Evolutionary conservation across 2,329 filamentous ascomycete genomes (phyloP).

Genomic region (Pseudogymnoascus verrucosus): DNA sequence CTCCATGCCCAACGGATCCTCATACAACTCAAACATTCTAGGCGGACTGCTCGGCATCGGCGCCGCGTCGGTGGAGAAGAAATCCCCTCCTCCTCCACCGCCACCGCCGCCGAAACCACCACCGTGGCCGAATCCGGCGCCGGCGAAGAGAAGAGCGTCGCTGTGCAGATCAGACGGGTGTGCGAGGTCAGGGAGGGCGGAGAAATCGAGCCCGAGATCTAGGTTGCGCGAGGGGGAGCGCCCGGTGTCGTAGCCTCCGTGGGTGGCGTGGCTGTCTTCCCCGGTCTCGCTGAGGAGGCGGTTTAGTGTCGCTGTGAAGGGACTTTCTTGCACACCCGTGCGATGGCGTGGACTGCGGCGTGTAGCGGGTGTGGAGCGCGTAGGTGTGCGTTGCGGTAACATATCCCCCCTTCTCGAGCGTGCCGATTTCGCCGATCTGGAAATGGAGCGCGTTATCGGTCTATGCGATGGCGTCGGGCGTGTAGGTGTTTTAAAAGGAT

Average conservation of each 20-base stretch:
- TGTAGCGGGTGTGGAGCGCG: slow-evolving; percentile 18
- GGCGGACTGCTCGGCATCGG: slow-evolving; percentile 40
- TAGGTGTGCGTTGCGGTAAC: slow-evolving; percentile 22
- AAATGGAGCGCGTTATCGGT: slow-evolving; percentile 26
- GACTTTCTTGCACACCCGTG: slow-evolving; percentile 24
- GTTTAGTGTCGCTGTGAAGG: slow-evolving; percentile 28
- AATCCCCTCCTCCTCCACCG: slow-evolving; percentile 20
- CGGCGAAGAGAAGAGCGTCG: slow-evolving; percentile 20
- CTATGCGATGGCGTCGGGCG: slow-evolving; percentile 26
- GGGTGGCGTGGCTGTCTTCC: slow-evolving; percentile 12
- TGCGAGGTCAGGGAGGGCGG: slow-evolving; percentile 26
- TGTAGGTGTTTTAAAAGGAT: slow-evolving; percentile 29
- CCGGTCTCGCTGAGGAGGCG: slow-evolving; percentile 25
- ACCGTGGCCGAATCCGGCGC: slow-evolving; percentile 15
- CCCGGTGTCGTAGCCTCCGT: slow-evolving; percentile 12
- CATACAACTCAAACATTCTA: slow-evolving; percentile 28
- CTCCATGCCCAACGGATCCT: slow-evolving; percentile 21
- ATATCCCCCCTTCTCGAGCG: slow-evolving; percentile 5
- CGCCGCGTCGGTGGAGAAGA: slow-evolving; percentile 34
- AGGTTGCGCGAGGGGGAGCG: slow-evolving; percentile 20
- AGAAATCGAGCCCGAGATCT: slow-evolving; percentile 26
- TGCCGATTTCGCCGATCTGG: slow-evolving; percentile 23
- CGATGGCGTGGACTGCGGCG: slow-evolving; percentile 24
- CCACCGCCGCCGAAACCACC: slow-evolving; percentile 22
- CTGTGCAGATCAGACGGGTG: slow-evolving; percentile 15